Evolutionary conservation across 768 basidiomycete species (phyloP).

Genomic region (Lyophyllum atratum): DNA sequence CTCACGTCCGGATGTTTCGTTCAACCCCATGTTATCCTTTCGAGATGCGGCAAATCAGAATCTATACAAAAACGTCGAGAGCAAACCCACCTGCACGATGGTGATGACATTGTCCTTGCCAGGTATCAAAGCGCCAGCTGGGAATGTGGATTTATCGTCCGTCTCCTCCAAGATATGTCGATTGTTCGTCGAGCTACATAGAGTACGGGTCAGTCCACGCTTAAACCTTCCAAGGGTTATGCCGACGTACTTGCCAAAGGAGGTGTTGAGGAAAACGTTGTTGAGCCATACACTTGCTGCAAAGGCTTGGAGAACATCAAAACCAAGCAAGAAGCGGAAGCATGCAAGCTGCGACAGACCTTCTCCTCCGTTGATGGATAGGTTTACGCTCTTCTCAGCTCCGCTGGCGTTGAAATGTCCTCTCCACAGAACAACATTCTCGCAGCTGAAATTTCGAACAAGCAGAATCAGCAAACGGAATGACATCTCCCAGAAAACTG

Average conservation of each 20-base stretch:
- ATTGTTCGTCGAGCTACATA: conserved; percentile 66
- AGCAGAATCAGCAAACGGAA: background rate
- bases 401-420: conserved; percentile 75
- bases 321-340: background rate
- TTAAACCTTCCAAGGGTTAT: background rate
- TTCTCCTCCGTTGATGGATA: conserved; percentile 82
- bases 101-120: conserved; percentile 76
- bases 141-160: conserved; percentile 67
- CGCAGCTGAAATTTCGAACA: conserved; percentile 56
- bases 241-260: conserved; percentile 67
- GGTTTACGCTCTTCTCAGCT: conserved; percentile 61
- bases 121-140: conserved; percentile 48
- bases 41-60: background rate
- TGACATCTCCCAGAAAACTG: background rate
- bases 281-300: conserved; percentile 86
- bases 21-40: conserved; percentile 80
- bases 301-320: conserved; percentile 51
- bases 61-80: background rate
- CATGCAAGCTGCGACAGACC: conserved; percentile 37
- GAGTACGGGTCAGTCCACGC: background rate
- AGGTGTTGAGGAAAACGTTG: conserved; percentile 66
- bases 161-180: conserved; percentile 61
- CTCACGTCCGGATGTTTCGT: conserved; percentile 56
- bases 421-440: conserved; percentile 80
- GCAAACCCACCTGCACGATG: conserved; percentile 62